Evolutionary conservation across 768 basidiomycete species (phyloP).

Genomic region (Pleurotus salmoneostramineus): DNA sequence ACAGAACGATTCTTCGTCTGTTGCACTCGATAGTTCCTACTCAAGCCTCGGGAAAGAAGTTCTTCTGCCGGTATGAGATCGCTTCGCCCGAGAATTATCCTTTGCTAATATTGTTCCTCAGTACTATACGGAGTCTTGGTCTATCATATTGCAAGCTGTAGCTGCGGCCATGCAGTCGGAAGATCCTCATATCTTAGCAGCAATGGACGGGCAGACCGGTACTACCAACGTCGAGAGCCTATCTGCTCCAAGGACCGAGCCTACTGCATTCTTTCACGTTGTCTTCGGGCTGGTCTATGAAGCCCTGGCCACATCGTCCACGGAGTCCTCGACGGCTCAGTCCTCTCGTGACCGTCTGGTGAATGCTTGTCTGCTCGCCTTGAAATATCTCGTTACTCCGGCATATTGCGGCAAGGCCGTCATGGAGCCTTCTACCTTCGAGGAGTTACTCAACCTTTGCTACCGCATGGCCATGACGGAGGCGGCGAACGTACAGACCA

Average conservation of each 20-base stretch:
- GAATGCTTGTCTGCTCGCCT: constrained; percentile 65
- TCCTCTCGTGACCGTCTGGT: constrained; percentile 42
- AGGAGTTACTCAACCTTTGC: constrained; percentile 84
- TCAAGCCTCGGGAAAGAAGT: constrained; percentile 90
- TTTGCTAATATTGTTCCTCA: constrained; percentile 23
- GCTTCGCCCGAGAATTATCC: not conserved
- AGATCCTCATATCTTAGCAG: constrained; percentile 66
- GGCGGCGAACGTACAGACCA: constrained; percentile 61
- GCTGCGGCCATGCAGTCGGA: constrained; percentile 71
- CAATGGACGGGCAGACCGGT: constrained; percentile 74
- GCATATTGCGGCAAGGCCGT: constrained; percentile 81
- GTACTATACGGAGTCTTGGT: constrained; percentile 88
- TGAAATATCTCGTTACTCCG: constrained; percentile 76
- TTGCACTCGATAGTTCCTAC: constrained; percentile 77
- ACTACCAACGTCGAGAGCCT: constrained; percentile 18
- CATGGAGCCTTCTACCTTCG: constrained; percentile 78
- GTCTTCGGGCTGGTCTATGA: constrained; percentile 95
- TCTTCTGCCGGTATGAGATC: constrained; percentile 71
- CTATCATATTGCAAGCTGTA: constrained; percentile 79
- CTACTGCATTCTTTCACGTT: constrained; percentile 80
- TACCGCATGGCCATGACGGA: constrained; percentile 92
- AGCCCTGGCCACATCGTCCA: constrained; percentile 63
- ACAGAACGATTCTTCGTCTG: constrained; percentile 68
- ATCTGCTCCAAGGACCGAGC: constrained; percentile 45
- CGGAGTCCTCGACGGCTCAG: constrained; percentile 46